Evolutionary conservation across 306 rosid species (phyloP).

Genomic region (Rosa multiflora): DNA sequence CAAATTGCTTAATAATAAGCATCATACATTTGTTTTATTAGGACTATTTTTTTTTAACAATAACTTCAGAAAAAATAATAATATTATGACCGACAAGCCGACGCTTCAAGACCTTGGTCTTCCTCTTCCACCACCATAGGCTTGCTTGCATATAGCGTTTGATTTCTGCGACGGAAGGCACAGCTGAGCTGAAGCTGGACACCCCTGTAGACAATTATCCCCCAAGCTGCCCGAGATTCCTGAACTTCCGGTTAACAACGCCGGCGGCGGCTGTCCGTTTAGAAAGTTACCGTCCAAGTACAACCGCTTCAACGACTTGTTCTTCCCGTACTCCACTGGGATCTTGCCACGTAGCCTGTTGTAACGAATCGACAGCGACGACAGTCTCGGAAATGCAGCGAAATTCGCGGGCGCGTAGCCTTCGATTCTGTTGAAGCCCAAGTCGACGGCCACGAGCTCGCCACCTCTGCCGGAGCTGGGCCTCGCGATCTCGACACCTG

Average conservation of each 20-base stretch:
- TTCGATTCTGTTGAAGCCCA: conserved; percentile 73
- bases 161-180: conserved; percentile 83
- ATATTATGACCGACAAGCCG: conserved; percentile 30
- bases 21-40: conserved; percentile 17
- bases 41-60: neutral
- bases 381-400: conserved; percentile 48
- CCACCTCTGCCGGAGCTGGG: conserved; percentile 33
- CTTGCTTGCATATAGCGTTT: conserved; percentile 57
- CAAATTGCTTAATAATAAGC: conserved; percentile 11
- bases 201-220: conserved; percentile 69
- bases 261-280: conserved; percentile 72
- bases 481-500: conserved; percentile 47
- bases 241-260: conserved; percentile 36
- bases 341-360: conserved; percentile 73
- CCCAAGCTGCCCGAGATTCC: conserved; percentile 79
- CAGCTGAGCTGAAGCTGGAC: conserved; percentile 66
- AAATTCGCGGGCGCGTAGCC: conserved; percentile 69
- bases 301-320: conserved; percentile 52
- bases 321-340: conserved; percentile 56
- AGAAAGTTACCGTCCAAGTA: conserved; percentile 82
- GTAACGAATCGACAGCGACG: conserved; percentile 70
- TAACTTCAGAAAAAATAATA: neutral
- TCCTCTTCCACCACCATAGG: conserved; percentile 44
- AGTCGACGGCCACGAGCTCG: conserved; percentile 71
- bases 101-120: conserved; percentile 40